These are phyloP conservation scores for Fraxinus angustifolia DNA, from an alignment of 305 asterid genomes.

Conservation along the genomic window DNA sequence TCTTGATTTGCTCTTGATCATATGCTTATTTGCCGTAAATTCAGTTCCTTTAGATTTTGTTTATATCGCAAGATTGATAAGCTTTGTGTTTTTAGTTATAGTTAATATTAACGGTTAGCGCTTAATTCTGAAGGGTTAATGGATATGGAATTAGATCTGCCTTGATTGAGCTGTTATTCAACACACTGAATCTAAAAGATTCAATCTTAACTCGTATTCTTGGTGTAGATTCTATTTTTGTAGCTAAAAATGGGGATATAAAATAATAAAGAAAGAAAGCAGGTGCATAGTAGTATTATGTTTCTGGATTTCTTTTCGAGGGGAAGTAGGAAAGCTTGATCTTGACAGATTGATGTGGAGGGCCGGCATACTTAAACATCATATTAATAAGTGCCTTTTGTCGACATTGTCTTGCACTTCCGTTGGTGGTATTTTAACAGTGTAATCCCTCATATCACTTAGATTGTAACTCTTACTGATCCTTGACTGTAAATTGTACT, in stretches of 20 bases:
- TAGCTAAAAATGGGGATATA: background rate
- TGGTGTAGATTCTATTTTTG: conserved; percentile 1
- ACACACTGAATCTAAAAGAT: background rate
- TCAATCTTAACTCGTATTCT: background rate
- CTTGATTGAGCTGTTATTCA: background rate
- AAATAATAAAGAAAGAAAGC: background rate
- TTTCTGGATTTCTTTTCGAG: background rate
- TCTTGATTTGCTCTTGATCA: background rate
- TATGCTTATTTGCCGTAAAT: background rate
- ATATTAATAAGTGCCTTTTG: background rate
- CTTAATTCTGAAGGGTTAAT: background rate
- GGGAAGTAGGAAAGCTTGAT: background rate
- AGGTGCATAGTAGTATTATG: background rate
- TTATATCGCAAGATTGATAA: background rate
- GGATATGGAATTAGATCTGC: conserved; percentile 28
- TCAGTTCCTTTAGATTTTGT: conserved; percentile 8
- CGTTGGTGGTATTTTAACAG: background rate
- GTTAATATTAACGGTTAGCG: conserved; percentile 11
- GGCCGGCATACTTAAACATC: background rate
- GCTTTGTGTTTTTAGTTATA: background rate
- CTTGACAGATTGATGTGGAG: background rate
- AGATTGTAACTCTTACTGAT: background rate
- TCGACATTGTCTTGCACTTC: background rate
- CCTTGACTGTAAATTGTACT: background rate
- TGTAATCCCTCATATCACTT: background rate